Conservation (phyloP, 768 basidiomycete genomes). For the Amanita exitialis region DNA sequence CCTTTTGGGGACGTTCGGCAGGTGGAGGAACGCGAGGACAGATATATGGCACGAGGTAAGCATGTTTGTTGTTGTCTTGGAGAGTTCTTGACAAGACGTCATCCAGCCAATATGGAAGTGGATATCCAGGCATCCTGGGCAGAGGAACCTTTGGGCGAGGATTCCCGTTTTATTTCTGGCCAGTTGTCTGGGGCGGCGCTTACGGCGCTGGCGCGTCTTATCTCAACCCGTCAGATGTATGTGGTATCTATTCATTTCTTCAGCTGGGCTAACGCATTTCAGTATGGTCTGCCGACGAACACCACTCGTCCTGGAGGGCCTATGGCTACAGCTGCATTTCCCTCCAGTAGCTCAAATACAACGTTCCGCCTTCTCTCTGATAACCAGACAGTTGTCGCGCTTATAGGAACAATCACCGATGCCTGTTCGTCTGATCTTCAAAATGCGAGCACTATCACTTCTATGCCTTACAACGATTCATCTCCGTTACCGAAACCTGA, state of each 20-base stretch:
- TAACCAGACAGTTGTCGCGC: constrained; percentile 32
- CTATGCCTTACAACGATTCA: constrained; percentile 22
- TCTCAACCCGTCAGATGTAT: constrained; percentile 8
- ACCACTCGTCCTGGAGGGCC: constrained; percentile 40
- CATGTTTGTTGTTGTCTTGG: constrained; percentile 6
- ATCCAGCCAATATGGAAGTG: constrained; percentile 47
- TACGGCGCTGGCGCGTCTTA: constrained; percentile 16
- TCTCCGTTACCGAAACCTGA: constrained; percentile 31
- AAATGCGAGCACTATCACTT: constrained; percentile 12
- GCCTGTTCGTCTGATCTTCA: constrained; percentile 27
- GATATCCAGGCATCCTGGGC: constrained; percentile 41
- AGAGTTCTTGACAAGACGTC: not conserved
- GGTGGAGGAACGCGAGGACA: constrained; percentile 44
- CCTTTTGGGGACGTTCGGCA: constrained; percentile 33
- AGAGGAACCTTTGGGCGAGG: constrained; percentile 36
- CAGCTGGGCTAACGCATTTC: not conserved
- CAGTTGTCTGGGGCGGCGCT: constrained; percentile 37
- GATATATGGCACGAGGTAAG: constrained; percentile 34
- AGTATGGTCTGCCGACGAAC: constrained; percentile 20
- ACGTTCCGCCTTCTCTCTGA: constrained; percentile 41
- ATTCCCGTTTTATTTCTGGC: constrained; percentile 65
- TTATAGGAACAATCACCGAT: constrained; percentile 29
- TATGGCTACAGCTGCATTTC: constrained; percentile 33
- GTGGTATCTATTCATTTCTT: not conserved
- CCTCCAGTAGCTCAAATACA: constrained; percentile 25